Evolutionary conservation across 768 basidiomycete genomes (phyloP).

Genomic region (Tulasnella sp.): DNA sequence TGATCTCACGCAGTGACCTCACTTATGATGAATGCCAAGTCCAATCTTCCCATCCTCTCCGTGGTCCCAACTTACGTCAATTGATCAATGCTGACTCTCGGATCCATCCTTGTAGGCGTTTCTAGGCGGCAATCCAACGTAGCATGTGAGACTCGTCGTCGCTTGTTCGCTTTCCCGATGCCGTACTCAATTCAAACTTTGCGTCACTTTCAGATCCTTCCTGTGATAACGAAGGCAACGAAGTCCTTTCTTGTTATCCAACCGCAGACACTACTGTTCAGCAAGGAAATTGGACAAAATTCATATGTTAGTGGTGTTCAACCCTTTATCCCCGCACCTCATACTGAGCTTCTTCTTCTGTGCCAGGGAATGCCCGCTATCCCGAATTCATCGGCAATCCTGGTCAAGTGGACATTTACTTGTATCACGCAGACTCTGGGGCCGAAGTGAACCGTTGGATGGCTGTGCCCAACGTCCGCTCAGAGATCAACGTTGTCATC

Average conservation of each 20-base stretch:
- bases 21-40: too few species aligned
- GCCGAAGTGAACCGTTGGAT: slow-evolving; percentile 33
- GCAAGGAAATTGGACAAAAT: slow-evolving; percentile 64
- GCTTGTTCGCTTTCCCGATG: too few species aligned
- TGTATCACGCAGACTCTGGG: slow-evolving; percentile 59
- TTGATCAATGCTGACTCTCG: too few species aligned
- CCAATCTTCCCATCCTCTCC: too few species aligned
- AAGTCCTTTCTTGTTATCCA: slow-evolving; percentile 69
- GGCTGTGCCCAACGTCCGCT: slow-evolving; percentile 45
- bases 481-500: slow-evolving; percentile 37
- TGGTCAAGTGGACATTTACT: slow-evolving; percentile 64
- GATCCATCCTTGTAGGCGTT: too few species aligned
- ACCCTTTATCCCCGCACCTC: slow-evolving; percentile 28
- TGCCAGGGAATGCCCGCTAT: slow-evolving; percentile 58
- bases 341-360: slow-evolving; percentile 17
- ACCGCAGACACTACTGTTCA: slow-evolving; percentile 37
- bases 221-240: slow-evolving; percentile 40
- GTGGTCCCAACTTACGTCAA: too few species aligned
- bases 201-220: slow-evolving; percentile 27
- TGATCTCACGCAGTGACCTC: too few species aligned
- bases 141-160: too few species aligned
- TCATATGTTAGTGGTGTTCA: slow-evolving; percentile 44
- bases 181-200: too few species aligned
- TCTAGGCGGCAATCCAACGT: too few species aligned
- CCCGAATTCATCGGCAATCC: slow-evolving; percentile 41